Evolutionary conservation across 2,329 filamentous ascomycete species (phyloP).

Genomic region (Samsoniella hepiali): DNA sequence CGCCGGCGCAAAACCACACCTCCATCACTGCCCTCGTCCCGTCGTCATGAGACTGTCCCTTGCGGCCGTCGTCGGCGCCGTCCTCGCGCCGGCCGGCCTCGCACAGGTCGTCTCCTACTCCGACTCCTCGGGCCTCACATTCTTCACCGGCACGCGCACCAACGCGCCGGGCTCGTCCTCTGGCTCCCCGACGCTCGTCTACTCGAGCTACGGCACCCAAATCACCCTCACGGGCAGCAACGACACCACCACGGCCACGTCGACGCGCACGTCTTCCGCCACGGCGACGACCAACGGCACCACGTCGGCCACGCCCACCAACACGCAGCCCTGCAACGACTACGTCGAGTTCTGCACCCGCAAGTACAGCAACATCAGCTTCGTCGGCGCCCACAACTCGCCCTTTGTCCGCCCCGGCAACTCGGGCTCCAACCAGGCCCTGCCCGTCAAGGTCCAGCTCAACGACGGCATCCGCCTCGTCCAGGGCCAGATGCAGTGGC

Average conservation of each 20-base stretch:
- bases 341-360: constrained; percentile 72
- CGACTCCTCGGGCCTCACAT: constrained; percentile 35
- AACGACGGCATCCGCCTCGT: constrained; percentile 70
- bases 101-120: constrained; percentile 28
- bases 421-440: constrained; percentile 70
- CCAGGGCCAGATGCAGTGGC: constrained; percentile 62
- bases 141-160: constrained; percentile 37
- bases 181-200: constrained; percentile 43
- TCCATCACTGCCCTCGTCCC: not conserved
- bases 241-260: constrained; percentile 33
- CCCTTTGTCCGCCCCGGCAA: constrained; percentile 70
- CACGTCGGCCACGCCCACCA: constrained; percentile 49
- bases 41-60: constrained; percentile 5
- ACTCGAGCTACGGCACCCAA: constrained; percentile 42
- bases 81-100: constrained; percentile 5
- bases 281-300: constrained; percentile 28
- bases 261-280: constrained; percentile 29
- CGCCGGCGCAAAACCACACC: not conserved
- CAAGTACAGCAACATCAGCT: constrained; percentile 77
- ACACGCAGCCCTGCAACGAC: constrained; percentile 78
- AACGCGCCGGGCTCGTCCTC: constrained; percentile 36
- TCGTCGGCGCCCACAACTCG: constrained; percentile 77
- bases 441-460: constrained; percentile 66
- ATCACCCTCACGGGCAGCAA: constrained; percentile 38
- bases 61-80: not conserved